Evolutionary conservation across 2,329 filamentous ascomycete species (phyloP).

Genomic region (Colletotrichum abscissum): DNA sequence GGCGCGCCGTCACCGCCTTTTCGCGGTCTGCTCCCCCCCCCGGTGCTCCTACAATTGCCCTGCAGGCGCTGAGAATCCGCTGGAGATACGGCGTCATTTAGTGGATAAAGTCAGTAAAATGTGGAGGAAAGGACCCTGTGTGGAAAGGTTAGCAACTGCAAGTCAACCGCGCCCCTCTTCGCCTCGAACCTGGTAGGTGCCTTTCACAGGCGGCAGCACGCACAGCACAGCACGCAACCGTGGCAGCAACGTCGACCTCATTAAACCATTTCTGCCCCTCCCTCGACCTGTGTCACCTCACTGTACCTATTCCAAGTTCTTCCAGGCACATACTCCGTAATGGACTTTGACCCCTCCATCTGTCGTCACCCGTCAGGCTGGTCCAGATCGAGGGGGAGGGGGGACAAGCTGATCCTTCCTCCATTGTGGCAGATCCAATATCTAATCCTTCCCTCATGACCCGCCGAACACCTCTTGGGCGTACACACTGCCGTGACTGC

Average conservation of each 20-base stretch:
- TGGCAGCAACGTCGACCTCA: slow-evolving; percentile 10
- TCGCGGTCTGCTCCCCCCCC: slow-evolving; percentile 17
- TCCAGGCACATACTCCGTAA: not conserved
- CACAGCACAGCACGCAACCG: not conserved
- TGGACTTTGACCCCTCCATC: slow-evolving; percentile 6
- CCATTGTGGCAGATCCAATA: slow-evolving; percentile 6
- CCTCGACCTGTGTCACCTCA: slow-evolving; percentile 12
- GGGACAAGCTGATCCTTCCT: slow-evolving; percentile 15
- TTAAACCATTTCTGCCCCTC: slow-evolving; percentile 27
- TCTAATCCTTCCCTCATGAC: slow-evolving; percentile 1
- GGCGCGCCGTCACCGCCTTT: slow-evolving; percentile 35
- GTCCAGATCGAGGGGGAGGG: slow-evolving; percentile 11
- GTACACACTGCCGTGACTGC: not conserved
- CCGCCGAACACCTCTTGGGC: slow-evolving; percentile 1
- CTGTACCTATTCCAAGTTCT: not conserved
- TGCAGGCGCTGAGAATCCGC: slow-evolving; percentile 24
- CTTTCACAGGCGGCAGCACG: too few species aligned
- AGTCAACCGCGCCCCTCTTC: slow-evolving; percentile 8
- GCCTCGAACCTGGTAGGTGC: not conserved
- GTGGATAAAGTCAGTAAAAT: slow-evolving; percentile 7
- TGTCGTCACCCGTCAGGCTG: slow-evolving; percentile 22
- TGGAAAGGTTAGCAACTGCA: slow-evolving; percentile 18
- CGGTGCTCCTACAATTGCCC: slow-evolving; percentile 10
- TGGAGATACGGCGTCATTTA: slow-evolving; percentile 26
- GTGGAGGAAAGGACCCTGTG: slow-evolving; percentile 25